Conservation (phyloP, 768 basidiomycete species). For the Rhodotorula babjevae region DNA sequence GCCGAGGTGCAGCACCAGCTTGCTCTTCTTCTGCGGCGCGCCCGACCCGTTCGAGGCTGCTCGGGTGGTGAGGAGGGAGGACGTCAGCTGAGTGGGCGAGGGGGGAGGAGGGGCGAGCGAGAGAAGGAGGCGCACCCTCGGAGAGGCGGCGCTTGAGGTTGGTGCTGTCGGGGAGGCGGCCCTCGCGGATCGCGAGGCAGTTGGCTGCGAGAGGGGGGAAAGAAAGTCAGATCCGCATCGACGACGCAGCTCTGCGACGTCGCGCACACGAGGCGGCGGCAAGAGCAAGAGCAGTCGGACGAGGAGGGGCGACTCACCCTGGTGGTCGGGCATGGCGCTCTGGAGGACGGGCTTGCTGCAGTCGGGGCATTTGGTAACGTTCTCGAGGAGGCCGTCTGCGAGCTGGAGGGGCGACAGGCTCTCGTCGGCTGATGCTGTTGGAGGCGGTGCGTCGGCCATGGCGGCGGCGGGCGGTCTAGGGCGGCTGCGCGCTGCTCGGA, state of each 20-base stretch:
- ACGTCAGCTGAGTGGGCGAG: neutral
- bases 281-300: too few species aligned
- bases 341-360: conserved; percentile 76
- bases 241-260: too few species aligned
- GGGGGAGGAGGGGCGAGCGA: neutral
- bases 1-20: conserved; percentile 28
- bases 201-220: neutral
- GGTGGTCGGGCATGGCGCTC: conserved; percentile 69
- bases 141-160: conserved; percentile 21
- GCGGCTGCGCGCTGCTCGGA: neutral
- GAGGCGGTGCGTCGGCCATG: conserved; percentile 32
- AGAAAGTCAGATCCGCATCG: too few species aligned
- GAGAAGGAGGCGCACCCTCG: conserved; percentile 10
- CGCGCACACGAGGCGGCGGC: too few species aligned
- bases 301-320: conserved; percentile 53
- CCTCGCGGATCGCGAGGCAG: neutral
- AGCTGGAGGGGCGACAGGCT: conserved; percentile 59
- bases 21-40: conserved; percentile 23
- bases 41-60: conserved; percentile 13
- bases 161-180: neutral
- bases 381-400: conserved; percentile 54
- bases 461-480: too few species aligned
- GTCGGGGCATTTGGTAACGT: conserved; percentile 67
- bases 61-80: neutral
- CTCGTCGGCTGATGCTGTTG: conserved; percentile 65